Evolutionary conservation across 371 early-diverging fungal species (phyloP), one percentile per base, ranked within the genome.

Genomic region (Zancudomyces culisetae): DNA sequence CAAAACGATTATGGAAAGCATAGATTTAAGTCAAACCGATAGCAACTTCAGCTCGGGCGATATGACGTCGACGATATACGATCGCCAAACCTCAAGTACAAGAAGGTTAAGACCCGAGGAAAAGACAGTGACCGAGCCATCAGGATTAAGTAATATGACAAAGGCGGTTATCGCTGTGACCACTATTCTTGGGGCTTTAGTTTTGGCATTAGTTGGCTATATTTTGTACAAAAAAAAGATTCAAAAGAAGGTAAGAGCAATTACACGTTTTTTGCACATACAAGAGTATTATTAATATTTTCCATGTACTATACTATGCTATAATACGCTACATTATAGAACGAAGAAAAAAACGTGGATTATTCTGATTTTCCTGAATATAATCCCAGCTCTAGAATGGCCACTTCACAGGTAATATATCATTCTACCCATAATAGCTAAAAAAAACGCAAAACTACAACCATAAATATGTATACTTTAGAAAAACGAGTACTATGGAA

Each of bases 351-450:
- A 45, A 10, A 6, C 10, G 19, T 45, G 4, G 45, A 45, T n/a
- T 45, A 45, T 19, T 45, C 45, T 8, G 45, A 45, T 12, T 45
- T 45, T n/a, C 45, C 45, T 10, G 45, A 45, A 45, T 45, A 45
- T 45, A 24, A 45, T 19, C 45, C 45, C 6, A 24, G 22, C n/a
- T 6, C 24, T 8, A 19, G 8, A 10, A 24, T 20, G 12, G 6
- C 45, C 45, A 45, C 4, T 8, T 12, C 20, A 45, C 24, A 45
- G 10, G 20, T 35, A 35, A 35, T 6, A 10, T 35, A 15, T 35
- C 35, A 35, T 35, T 35, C 15, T 35, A 35, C 45, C 6, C 4
- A 45, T 22, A 45, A 45, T 40, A 40, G 40, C n/a, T 40, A 45
- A 20, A 22, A 19, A 10, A 19, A 45, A 20, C 19, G 45, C 19